Percentiles rank a stretch among this genome's conserved stretches.
These are phyloP conservation scores for Gorgonomyces haynaldii DNA, from an alignment of 192 early-diverging fungal species.

Conservation along the genomic window DNA sequence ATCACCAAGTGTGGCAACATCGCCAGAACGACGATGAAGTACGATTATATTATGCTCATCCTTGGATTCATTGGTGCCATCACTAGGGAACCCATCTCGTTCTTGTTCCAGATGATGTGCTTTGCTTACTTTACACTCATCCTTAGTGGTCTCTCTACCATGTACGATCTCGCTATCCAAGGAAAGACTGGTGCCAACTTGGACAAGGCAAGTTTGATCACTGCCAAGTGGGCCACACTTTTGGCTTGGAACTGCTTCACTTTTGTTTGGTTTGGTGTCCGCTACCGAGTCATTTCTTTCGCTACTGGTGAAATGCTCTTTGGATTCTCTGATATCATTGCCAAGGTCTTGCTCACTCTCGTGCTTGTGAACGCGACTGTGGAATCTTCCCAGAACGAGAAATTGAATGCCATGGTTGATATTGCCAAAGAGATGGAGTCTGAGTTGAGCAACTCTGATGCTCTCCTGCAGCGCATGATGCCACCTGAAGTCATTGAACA, in stretches of 20 bases:
- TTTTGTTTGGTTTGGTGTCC: not conserved
- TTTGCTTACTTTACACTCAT: constrained; percentile 11
- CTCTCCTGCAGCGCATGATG: constrained; percentile 13
- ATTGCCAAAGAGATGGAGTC: constrained; percentile 22
- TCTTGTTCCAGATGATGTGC: constrained; percentile 6
- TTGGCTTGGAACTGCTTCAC: not conserved
- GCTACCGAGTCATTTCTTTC: constrained; percentile 9
- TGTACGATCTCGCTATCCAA: constrained; percentile 15
- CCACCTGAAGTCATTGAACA: constrained; percentile 18
- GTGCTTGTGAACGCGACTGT: constrained; percentile 29
- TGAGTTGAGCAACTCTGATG: constrained; percentile 19
- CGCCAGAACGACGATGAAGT: constrained; percentile 3
- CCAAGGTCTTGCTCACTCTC: constrained; percentile 27
- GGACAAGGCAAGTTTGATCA: constrained; percentile 4
- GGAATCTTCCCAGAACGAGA: constrained; percentile 23
- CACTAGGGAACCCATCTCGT: constrained; percentile 16
- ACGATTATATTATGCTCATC: constrained; percentile 17
- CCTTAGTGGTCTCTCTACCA: constrained; percentile 8
- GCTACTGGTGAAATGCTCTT: constrained; percentile 16
- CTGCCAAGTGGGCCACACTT: not conserved
- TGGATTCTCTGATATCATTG: constrained; percentile 15
- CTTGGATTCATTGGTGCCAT: constrained; percentile 16
- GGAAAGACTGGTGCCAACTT: constrained; percentile 15
- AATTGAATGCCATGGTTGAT: constrained; percentile 10
- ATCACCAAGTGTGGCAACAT: constrained; percentile 15